Conservation (phyloP, 352 stramenopile genomes). For the Globisporangium cylindrosporum region DNA sequence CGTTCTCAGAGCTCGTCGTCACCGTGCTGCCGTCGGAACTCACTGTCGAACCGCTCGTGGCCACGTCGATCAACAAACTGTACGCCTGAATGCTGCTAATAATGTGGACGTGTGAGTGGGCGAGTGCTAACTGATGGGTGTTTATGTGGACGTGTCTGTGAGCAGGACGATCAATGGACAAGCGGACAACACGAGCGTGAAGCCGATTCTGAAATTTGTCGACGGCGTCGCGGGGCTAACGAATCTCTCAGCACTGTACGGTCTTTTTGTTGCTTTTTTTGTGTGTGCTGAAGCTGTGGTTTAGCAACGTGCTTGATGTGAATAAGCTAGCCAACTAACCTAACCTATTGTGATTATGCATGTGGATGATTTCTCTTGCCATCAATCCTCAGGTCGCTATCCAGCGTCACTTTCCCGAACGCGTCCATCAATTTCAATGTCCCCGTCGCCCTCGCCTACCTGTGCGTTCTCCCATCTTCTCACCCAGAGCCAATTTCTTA, state of each 20-base stretch:
- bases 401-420: not conserved
- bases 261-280: not conserved
- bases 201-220: not conserved
- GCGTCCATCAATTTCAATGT: not conserved
- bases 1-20: no score
- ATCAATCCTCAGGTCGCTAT: not conserved
- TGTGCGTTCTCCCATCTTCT: conserved; percentile 1
- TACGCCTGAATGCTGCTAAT: no score
- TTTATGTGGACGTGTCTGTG: not conserved
- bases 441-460: not conserved
- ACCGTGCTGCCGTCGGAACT: no score
- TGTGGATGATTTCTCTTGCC: not conserved
- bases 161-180: conserved; percentile 3
- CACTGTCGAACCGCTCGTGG: no score
- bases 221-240: conserved; percentile 9
- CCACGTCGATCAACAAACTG: no score
- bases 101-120: not conserved
- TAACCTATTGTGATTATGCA: not conserved
- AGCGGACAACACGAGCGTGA: not conserved
- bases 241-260: conserved; percentile 15
- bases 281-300: not conserved
- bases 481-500: not conserved
- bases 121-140: not conserved
- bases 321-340: not conserved
- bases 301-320: not conserved